phyloP scores from a whole-genome alignment of 2,329 filamentous ascomycete genomes.

The Monascus ruber region DNA sequence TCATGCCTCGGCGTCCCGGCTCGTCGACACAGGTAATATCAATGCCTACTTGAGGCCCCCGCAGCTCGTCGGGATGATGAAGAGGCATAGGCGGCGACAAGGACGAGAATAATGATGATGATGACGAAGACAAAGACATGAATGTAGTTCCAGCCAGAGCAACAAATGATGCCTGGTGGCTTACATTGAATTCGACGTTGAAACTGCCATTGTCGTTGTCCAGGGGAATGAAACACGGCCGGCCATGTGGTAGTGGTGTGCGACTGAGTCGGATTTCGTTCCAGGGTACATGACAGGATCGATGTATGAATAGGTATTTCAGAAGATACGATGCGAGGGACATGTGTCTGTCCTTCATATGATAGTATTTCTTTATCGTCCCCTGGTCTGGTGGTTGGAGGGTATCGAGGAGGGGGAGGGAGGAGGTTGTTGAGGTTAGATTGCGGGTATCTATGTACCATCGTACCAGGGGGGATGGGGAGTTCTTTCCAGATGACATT shows the following conservation, averaged over 20 bases:
- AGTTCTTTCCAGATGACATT: too few relatives aligned
- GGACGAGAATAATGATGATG: slow-evolving; percentile 1
- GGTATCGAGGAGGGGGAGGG: slow-evolving; percentile 29
- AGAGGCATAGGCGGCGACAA: too few relatives aligned
- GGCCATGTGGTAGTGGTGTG: slow-evolving; percentile 35
- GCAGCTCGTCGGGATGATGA: too few relatives aligned
- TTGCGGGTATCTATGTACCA: slow-evolving; percentile 35
- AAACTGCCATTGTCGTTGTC: slow-evolving; percentile 8
- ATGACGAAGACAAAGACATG: not conserved
- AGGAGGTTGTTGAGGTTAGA: slow-evolving; percentile 16
- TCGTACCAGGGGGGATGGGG: slow-evolving; percentile 15
- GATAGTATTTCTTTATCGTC: slow-evolving; percentile 38
- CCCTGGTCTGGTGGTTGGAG: slow-evolving; percentile 40
- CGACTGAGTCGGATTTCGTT: slow-evolving; percentile 42
- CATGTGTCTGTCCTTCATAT: slow-evolving; percentile 48
- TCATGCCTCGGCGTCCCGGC: slow-evolving; percentile 34
- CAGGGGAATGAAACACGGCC: slow-evolving; percentile 44
- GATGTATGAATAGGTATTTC: slow-evolving; percentile 50
- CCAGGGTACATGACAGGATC: slow-evolving; percentile 46
- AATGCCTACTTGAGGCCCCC: slow-evolving; percentile 40
- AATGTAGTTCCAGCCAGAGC: slow-evolving; percentile 40
- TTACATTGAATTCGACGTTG: slow-evolving; percentile 52
- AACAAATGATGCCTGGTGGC: slow-evolving; percentile 53
- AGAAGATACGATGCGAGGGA: slow-evolving; percentile 49
- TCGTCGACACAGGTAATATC: slow-evolving; percentile 55